These are phyloP conservation scores for Apiotrichum porosum DNA, from an alignment of 1,284 basidiomycete species.

Conservation along the genomic window DNA sequence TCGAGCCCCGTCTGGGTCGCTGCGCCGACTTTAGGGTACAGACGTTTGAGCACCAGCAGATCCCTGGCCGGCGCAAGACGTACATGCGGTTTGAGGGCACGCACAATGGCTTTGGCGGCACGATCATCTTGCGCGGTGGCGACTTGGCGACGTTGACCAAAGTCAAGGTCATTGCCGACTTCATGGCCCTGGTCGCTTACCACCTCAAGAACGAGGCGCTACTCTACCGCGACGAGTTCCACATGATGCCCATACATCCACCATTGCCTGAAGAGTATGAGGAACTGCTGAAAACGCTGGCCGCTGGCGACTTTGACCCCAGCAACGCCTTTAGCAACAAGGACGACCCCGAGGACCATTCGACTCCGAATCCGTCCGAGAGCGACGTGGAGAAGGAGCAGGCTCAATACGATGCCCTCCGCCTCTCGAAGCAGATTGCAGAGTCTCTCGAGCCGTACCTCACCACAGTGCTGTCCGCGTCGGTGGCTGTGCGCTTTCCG, in stretches of 20 bases:
- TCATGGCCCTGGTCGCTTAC: conserved; percentile 82
- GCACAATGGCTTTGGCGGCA: conserved; percentile 85
- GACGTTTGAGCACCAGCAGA: conserved; percentile 87
- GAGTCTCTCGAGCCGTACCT: conserved; percentile 74
- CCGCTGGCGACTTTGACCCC: conserved; percentile 5
- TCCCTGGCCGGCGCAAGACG: conserved; percentile 86
- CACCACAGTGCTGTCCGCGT: conserved; percentile 81
- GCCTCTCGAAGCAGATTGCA: conserved; percentile 53
- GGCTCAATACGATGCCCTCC: conserved; percentile 56
- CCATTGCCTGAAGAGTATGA: conserved; percentile 32
- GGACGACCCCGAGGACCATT: neutral
- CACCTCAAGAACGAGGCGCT: conserved; percentile 89
- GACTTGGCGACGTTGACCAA: conserved; percentile 71
- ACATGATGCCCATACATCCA: conserved; percentile 60
- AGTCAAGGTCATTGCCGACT: conserved; percentile 87
- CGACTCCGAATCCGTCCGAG: conserved; percentile 49
- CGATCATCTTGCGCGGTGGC: conserved; percentile 86
- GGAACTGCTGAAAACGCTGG: conserved; percentile 31
- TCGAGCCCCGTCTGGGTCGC: conserved; percentile 85
- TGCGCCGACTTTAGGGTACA: conserved; percentile 84
- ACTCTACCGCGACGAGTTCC: conserved; percentile 88
- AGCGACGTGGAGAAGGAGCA: conserved; percentile 64
- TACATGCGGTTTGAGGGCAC: conserved; percentile 98
- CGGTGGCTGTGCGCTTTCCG: conserved; percentile 79
- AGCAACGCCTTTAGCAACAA: neutral